Evolutionary conservation across 2,329 filamentous ascomycete genomes (phyloP).

Genomic region (Magnaporthiopsis poae): DNA sequence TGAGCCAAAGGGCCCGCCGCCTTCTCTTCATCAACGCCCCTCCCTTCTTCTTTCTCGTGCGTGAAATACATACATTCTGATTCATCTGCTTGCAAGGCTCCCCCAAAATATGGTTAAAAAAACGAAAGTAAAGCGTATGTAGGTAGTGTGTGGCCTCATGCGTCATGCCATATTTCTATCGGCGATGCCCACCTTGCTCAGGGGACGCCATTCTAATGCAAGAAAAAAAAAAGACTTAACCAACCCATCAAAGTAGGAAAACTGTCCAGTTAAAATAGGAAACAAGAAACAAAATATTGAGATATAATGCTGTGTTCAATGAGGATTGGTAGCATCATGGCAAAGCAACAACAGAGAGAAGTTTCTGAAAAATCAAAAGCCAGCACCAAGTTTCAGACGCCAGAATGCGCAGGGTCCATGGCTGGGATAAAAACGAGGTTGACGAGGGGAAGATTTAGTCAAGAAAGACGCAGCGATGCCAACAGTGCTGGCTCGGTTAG

Average conservation of each 20-base stretch:
- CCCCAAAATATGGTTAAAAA: not conserved
- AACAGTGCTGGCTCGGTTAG: not conserved
- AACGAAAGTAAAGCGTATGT: not conserved
- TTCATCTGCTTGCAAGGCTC: not conserved
- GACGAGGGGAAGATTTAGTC: not conserved
- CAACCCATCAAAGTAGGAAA: not conserved
- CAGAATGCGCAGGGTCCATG: not conserved
- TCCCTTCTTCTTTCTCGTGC: not conserved
- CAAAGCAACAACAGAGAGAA: not conserved
- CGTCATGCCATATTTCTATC: not conserved
- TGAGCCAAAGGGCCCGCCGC: not conserved
- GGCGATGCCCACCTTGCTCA: not conserved
- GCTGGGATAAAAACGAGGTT: not conserved
- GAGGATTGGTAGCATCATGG: not conserved
- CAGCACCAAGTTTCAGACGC: not conserved
- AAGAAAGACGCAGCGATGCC: not conserved
- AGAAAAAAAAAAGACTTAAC: not conserved
- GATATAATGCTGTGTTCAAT: not conserved
- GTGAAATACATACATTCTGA: not conserved
- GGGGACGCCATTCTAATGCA: not conserved
- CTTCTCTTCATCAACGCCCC: no score
- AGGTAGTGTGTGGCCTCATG: not conserved
- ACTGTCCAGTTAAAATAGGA: not conserved
- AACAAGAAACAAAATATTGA: not conserved
- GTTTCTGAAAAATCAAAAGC: not conserved